These are phyloP conservation scores for Ascocoryne sarcoides DNA, from an alignment of 2,329 filamentous ascomycete genomes.

Conservation along the genomic window DNA sequence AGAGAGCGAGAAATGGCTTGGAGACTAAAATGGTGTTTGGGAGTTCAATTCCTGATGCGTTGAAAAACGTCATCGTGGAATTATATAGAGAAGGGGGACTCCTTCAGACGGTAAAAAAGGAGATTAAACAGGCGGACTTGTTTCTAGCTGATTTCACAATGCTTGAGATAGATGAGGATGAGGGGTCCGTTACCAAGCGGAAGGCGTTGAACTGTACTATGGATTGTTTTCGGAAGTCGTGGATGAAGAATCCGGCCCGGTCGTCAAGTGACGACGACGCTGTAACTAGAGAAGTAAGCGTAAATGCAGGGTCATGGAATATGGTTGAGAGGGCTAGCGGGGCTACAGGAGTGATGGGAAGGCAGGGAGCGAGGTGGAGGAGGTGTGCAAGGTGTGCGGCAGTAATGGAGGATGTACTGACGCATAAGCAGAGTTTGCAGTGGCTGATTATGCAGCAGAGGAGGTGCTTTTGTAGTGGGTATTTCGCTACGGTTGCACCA, in stretches of 20 bases:
- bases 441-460: conserved; percentile 29
- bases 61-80: conserved; percentile 26
- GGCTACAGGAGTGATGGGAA: conserved; percentile 1
- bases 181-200: conserved; percentile 11
- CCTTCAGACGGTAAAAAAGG: conserved; percentile 20
- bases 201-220: conserved; percentile 19
- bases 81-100: conserved; percentile 21
- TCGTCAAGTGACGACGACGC: neutral
- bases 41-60: conserved; percentile 23
- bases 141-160: conserved; percentile 28
- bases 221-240: conserved; percentile 26
- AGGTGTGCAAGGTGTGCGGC: conserved; percentile 28
- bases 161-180: conserved; percentile 27
- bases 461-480: conserved; percentile 28
- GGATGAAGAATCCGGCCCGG: conserved; percentile 20
- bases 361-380: conserved; percentile 22
- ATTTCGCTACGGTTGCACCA: conserved; percentile 25
- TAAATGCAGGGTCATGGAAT: neutral
- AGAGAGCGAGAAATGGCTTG: conserved; percentile 22
- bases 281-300: neutral
- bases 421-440: conserved; percentile 23
- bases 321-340: conserved; percentile 2
- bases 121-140: conserved; percentile 27
- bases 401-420: conserved; percentile 28
- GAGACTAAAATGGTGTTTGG: conserved; percentile 28